These are phyloP conservation scores for Xylaria palmicola DNA, from an alignment of 495 filamentous ascomycete genomes.

Conservation along the genomic window DNA sequence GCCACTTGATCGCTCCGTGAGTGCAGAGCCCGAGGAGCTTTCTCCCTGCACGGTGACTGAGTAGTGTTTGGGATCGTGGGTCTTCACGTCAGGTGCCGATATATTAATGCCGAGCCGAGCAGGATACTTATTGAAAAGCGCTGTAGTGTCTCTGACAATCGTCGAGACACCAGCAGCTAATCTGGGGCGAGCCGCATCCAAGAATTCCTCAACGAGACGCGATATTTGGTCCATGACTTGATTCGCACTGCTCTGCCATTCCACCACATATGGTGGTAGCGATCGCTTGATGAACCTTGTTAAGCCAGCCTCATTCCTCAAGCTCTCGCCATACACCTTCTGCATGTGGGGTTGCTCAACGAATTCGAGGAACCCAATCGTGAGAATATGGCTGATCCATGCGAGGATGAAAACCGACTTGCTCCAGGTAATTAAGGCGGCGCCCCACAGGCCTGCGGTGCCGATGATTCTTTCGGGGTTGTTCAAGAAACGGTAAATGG, in stretches of 20 bases:
- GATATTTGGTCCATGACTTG: conserved; percentile 79
- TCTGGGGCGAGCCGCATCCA: conserved; percentile 84
- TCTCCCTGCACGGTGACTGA: conserved; percentile 71
- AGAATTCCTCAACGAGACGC: conserved; percentile 85
- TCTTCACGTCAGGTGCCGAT: conserved; percentile 76
- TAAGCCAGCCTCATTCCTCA: conserved; percentile 85
- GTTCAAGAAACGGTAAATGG: conserved; percentile 97
- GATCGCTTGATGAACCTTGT: conserved; percentile 86
- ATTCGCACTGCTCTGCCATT: conserved; percentile 80
- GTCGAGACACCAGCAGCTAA: conserved; percentile 82
- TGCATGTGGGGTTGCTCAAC: conserved; percentile 98
- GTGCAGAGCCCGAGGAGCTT: conserved; percentile 45
- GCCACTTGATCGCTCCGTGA: conserved; percentile 50
- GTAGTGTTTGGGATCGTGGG: conserved; percentile 83
- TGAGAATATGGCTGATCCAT: conserved; percentile 78
- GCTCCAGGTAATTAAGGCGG: conserved; percentile 88
- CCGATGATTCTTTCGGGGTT: conserved; percentile 95
- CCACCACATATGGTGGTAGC: conserved; percentile 72
- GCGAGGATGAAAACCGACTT: conserved; percentile 79
- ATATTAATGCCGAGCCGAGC: conserved; percentile 82
- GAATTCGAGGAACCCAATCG: conserved; percentile 84
- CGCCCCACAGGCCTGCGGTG: conserved; percentile 93
- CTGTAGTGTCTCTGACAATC: conserved; percentile 83
- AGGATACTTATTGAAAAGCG: conserved; percentile 87
- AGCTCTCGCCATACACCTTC: conserved; percentile 83